Evolutionary conservation across 345 rosid genomes (phyloP), one percentile per base, ranked within the genome.

Genomic region (Aurinia saxatilis): DNA sequence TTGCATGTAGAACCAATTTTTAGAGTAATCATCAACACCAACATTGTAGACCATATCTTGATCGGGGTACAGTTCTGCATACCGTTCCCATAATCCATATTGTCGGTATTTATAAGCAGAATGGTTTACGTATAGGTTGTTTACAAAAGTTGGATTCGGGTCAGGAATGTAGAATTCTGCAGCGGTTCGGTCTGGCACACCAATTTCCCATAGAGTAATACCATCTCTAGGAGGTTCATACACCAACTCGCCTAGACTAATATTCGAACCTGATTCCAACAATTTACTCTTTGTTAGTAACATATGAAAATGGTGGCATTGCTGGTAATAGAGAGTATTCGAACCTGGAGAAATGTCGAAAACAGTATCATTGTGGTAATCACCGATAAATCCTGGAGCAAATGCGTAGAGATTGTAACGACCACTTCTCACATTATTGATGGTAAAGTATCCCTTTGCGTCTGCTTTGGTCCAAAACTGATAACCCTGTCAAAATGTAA

Each of bases 41-140:
- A 84, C 78, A 6, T 77, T 67, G 72, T 80, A 93, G 10, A 85
- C 72, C 75, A 93, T 70, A 66, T 93, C 99, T 46, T 63, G 72
- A 14, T 81, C 67, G 2, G 95, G 90, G 50, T 90, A 90, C 50
- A 90, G 17, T 50, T 89, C 98, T 27, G 96, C 23, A 47, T 87
- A 92, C 65, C 96, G 74, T 57, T 89, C 96, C 99, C 99, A 93
- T 35, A 93, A 51, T n/a, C 99, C 99, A 12, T 93, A 90, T 37
- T 87, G 99, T 72, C 99, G 70, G 72, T 58, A 92, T 73, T 85
- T 84, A 80, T 37, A 21, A 53, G 61, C 49, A 45, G 63, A 52
- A 1, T 73, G 84, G 58, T 85, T 75, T 10, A 80, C 39, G 54
- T 82, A 90, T 37, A 93, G 81, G 60, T 72, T 80, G 76, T 90